Base-by-base conservation (phyloP, 805 yeast genomes). In the Candida pini region DNA sequence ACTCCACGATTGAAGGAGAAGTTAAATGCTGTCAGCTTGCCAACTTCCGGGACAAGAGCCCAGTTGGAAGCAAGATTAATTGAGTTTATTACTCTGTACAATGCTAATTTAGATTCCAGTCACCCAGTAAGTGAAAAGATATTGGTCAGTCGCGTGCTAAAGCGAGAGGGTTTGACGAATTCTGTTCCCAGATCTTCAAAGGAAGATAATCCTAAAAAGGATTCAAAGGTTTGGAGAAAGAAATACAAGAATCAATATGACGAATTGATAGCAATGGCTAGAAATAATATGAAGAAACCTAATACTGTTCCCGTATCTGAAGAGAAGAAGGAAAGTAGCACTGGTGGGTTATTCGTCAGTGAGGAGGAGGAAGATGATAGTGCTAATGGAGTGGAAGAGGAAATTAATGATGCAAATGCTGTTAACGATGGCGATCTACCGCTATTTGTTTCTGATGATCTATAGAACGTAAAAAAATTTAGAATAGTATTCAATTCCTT, bases 21-120 rank as follows among this genome's bases (percentile, higher is more conserved):
- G 50, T 60, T 89, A 12, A 33, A 64, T 2, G 65, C 70, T 6
- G 53, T 74, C 16, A 73, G 74, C 10, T 55, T 89, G 6, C 72
- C 88, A 0, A 65, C 76, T 0, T 56, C 53, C 8, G 97, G 97
- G 0, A 58, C 80, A 1, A 65, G 85, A 40, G 60, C 59, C 12
- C 79, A 74, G 43, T 49, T 88, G 46, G 89, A 84, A 40, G 59
- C 71, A 14, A 60, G 97, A 26, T 83, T 83, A 51, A 79, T 76
- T 41, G 90, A 88, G 44, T 89, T 78, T 62, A 76, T 81, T 36
- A 74, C 78, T 21, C 51, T 87, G 9, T 82, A 80, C 77, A 89
- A 89, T 51, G 79, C 95, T 9, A 87, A 87, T 49, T 69, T 78
- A 28, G 96, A 87, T 51, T 71, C 88, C 5, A 62, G 71, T 23